Conservation (phyloP, 108 stramenopile species). For the Skeletonema marinoi region DNA sequence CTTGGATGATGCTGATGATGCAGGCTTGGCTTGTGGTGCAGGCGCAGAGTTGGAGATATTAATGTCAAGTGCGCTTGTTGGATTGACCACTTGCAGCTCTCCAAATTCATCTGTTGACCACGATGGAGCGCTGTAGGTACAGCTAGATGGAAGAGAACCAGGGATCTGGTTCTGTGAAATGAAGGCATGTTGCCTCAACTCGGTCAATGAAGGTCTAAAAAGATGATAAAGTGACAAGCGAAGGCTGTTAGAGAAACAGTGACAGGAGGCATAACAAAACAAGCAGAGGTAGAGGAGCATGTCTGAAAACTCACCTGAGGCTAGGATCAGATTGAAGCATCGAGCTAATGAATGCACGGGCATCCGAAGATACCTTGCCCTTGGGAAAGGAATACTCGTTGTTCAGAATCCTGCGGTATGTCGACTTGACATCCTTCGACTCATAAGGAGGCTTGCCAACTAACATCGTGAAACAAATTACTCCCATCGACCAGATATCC, state of each 20-base stretch:
- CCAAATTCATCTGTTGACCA: constrained; percentile 68
- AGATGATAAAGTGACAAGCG: background rate
- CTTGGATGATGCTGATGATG: constrained; percentile 1
- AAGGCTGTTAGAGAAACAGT: background rate
- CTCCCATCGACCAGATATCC: constrained; percentile 98
- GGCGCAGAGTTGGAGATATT: background rate
- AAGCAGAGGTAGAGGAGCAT: background rate
- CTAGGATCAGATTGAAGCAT: constrained; percentile 92
- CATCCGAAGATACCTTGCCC: constrained; percentile 74
- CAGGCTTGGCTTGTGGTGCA: background rate
- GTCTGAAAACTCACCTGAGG: constrained; percentile 53
- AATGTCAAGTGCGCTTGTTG: constrained; percentile 47
- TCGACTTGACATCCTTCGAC: constrained; percentile 97
- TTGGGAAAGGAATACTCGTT: constrained; percentile 95
- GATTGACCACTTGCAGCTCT: constrained; percentile 44
- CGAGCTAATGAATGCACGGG: constrained; percentile 82
- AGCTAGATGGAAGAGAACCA: constrained; percentile 59
- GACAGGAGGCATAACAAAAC: background rate
- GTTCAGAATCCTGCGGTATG: constrained; percentile 94
- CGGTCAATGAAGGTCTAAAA: constrained; percentile 73
- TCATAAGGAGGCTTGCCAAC: constrained; percentile 99
- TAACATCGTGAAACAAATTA: constrained; percentile 95
- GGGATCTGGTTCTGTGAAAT: constrained; percentile 74
- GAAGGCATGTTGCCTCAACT: constrained; percentile 82
- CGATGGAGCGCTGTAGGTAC: constrained; percentile 58